Percentiles rank a stretch among this genome's conserved stretches.
phyloP scores from a whole-genome alignment of 2,329 filamentous ascomycete genomes.

The Penicillium verrucosum region DNA sequence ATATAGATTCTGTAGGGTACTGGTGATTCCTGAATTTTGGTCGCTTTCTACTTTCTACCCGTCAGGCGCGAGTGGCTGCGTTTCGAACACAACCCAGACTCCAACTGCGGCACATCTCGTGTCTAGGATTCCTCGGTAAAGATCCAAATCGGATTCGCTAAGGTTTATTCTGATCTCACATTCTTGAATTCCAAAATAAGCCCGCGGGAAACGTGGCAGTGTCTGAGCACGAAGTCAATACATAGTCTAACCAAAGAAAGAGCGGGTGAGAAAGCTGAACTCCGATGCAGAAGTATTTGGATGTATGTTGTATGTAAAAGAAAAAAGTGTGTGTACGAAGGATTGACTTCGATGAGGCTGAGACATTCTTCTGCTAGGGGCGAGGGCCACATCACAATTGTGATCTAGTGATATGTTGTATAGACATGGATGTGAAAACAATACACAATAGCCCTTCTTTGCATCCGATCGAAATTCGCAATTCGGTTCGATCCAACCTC shows the following conservation, averaged over 20 bases:
- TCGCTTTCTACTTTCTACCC: background rate
- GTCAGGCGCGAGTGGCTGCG: background rate
- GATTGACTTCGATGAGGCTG: background rate
- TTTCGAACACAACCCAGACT: background rate
- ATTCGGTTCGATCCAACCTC: background rate
- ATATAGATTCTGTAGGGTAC: background rate
- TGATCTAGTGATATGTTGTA: background rate
- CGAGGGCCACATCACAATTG: background rate
- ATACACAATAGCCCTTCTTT: background rate
- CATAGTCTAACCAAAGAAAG: background rate
- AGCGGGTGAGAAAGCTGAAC: background rate
- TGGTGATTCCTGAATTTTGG: background rate
- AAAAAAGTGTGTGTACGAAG: background rate
- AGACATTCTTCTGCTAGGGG: conserved; percentile 4
- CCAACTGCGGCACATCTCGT: background rate
- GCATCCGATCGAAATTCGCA: background rate
- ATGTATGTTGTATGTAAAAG: background rate
- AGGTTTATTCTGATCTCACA: background rate
- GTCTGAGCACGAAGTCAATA: background rate
- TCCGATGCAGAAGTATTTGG: background rate
- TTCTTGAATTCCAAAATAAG: conserved; percentile 2
- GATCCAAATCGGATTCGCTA: background rate
- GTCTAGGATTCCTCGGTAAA: background rate
- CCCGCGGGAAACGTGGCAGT: conserved; percentile 3
- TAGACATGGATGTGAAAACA: background rate